Conservation (phyloP, 2,329 filamentous ascomycete genomes). For the Fusarium musae region DNA sequence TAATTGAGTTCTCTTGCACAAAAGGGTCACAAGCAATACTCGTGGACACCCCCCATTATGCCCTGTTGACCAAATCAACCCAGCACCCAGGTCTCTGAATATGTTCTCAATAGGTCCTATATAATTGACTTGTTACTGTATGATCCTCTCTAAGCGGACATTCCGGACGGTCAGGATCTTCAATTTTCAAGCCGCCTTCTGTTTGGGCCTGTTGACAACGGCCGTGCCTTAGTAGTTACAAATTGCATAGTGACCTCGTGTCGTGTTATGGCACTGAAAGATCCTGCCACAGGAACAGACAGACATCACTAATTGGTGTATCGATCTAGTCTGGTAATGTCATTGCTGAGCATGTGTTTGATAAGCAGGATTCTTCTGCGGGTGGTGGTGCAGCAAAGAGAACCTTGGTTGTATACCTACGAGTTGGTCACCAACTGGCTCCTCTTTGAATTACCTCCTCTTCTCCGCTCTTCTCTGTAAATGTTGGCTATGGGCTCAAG, state of each 20-base stretch:
- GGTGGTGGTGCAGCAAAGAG: not conserved
- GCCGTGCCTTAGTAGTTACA: not conserved
- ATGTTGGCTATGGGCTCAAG: not conserved
- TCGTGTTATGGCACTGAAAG: not conserved
- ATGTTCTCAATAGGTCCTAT: not conserved
- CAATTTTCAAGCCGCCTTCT: not conserved
- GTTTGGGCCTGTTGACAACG: not conserved
- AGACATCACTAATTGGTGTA: not conserved
- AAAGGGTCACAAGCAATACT: no score
- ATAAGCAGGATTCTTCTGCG: not conserved
- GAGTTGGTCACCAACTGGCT: not conserved
- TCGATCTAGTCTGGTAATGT: not conserved
- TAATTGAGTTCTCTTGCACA: not conserved
- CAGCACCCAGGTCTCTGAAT: not conserved
- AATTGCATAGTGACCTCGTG: not conserved
- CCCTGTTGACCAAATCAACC: not conserved
- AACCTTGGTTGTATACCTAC: not conserved
- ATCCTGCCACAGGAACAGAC: not conserved
- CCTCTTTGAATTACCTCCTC: not conserved
- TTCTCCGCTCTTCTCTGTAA: not conserved
- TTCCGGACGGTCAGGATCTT: not conserved
- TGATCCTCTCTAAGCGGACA: not conserved
- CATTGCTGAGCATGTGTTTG: not conserved
- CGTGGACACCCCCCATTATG: not conserved
- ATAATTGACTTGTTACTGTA: not conserved